These are phyloP conservation scores for Monosporozyma siamensis DNA, from an alignment of 805 yeast genomes.

Conservation along the genomic window DNA sequence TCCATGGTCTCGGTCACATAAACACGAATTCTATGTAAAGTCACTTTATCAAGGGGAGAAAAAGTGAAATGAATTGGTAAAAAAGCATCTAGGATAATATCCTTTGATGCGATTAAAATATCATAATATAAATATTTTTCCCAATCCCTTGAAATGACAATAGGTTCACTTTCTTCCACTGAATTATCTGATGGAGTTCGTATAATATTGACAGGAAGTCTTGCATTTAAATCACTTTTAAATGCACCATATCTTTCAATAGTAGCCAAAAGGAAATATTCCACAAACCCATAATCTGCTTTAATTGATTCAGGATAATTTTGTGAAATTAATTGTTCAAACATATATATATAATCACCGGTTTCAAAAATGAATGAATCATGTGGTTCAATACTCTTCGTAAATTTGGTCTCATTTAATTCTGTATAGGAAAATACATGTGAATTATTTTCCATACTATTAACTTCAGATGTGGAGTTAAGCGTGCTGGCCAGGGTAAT, in stretches of 20 bases:
- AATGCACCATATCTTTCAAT: conserved; percentile 79
- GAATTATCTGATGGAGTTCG: conserved; percentile 71
- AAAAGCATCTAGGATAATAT: conserved; percentile 72
- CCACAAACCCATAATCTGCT: conserved; percentile 75
- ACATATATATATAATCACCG: conserved; percentile 88
- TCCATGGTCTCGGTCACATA: conserved; percentile 84
- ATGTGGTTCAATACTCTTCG: conserved; percentile 2
- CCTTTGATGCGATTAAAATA: conserved; percentile 82
- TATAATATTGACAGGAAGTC: conserved; percentile 54
- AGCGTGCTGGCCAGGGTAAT: neutral
- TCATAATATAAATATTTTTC: conserved; percentile 86
- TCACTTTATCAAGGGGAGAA: conserved; percentile 77
- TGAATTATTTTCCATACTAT: conserved; percentile 4
- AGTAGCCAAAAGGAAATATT: conserved; percentile 57
- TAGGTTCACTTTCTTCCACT: conserved; percentile 87
- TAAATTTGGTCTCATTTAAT: neutral
- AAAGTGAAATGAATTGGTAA: conserved; percentile 78
- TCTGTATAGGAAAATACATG: too few species aligned
- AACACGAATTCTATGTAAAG: conserved; percentile 76
- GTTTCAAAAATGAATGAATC: conserved; percentile 51
- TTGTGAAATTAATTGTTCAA: conserved; percentile 80
- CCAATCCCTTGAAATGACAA: conserved; percentile 86
- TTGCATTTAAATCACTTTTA: conserved; percentile 62
- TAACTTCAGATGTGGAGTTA: neutral
- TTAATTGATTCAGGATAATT: conserved; percentile 71